Percentiles rank a stretch among this genome's conserved stretches.
Conservation (phyloP, 2,329 filamentous ascomycete genomes). For the Thermothelomyces thermophilus region DNA sequence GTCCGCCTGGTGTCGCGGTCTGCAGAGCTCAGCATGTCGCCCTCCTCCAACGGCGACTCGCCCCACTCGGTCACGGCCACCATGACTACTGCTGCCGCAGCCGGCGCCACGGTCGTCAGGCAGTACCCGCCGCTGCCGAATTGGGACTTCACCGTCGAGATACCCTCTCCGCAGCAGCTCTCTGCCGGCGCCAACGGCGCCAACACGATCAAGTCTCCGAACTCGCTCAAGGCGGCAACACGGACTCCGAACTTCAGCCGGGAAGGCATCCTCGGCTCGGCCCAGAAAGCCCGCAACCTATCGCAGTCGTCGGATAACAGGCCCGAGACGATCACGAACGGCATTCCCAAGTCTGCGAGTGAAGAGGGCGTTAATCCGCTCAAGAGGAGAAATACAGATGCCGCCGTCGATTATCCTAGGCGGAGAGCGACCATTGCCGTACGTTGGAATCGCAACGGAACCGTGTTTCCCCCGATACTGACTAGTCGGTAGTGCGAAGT, state of each 20-base stretch:
- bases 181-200: conserved; percentile 35
- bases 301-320: conserved; percentile 49
- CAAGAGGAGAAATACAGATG: conserved; percentile 57
- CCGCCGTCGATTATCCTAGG: conserved; percentile 56
- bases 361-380: conserved; percentile 53
- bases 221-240: conserved; percentile 36
- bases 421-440: conserved; percentile 61
- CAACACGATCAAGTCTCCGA: conserved; percentile 45
- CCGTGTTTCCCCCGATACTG: conserved; percentile 8
- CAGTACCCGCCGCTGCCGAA: conserved; percentile 41
- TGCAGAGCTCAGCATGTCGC: conserved; percentile 37
- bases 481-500: conserved; percentile 60
- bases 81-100: conserved; percentile 31
- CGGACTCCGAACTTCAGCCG: conserved; percentile 46
- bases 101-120: conserved; percentile 33
- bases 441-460: conserved; percentile 30
- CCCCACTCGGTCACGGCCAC: conserved; percentile 37
- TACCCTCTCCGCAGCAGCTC: conserved; percentile 39
- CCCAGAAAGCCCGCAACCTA: conserved; percentile 48
- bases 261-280: conserved; percentile 47
- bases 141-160: conserved; percentile 45
- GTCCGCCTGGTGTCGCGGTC: not conserved
- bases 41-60: conserved; percentile 49
- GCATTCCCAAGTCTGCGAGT: conserved; percentile 39
- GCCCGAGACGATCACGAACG: conserved; percentile 37